Evolutionary conservation across 345 rosid species (phyloP), one percentile per base, ranked within the genome.

Genomic region (Linum trigynum): DNA sequence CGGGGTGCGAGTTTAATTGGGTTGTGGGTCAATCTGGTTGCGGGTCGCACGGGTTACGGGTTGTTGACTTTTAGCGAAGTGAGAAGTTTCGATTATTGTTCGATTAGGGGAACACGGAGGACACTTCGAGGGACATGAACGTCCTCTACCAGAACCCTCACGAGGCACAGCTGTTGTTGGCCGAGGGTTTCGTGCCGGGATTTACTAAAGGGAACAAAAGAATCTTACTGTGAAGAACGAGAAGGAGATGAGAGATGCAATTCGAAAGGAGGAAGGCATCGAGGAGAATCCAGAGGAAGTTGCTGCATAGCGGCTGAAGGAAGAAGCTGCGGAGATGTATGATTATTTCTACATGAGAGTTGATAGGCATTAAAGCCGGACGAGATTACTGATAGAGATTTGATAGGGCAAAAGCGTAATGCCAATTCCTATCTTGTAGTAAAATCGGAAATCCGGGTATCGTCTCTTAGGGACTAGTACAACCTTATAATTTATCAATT

Each of bases 121-220:
- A 90, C 61, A 94, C 97, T 1, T 94, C 96, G 0, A 69, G 97
- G 56, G 97, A 94, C 61, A 84, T 88, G 90, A 94, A 90, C 75
- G 53, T 76, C n/a, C 77, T 94, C 67, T 88, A 88, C 77, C 96
- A 86, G 65, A 90, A 85, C 81, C 97, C 97, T 78, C 96, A 94
- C 63, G 97, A 94, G 75, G 97, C 99, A 39, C 99, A 88, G 74
- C 81, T 88, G 38, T 73, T 90, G 65, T 94, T 90, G 99, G 96
- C 3, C 75, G 97, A 58, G 97, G 99, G 64, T 94, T 94, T 73
- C 86, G 97, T 1, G 97, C 95, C 0, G 99, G 97, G 2, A 88
- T 90, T 89, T 97, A 94, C 67, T 75, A 97, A 5, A 86, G 96
- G 61, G 95, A 94, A 83, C 96, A 94, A 90, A 94, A 94, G 74